Evolutionary conservation across 106 monocot species (phyloP).

Genomic region (Alisma plantagoaquatica): DNA sequence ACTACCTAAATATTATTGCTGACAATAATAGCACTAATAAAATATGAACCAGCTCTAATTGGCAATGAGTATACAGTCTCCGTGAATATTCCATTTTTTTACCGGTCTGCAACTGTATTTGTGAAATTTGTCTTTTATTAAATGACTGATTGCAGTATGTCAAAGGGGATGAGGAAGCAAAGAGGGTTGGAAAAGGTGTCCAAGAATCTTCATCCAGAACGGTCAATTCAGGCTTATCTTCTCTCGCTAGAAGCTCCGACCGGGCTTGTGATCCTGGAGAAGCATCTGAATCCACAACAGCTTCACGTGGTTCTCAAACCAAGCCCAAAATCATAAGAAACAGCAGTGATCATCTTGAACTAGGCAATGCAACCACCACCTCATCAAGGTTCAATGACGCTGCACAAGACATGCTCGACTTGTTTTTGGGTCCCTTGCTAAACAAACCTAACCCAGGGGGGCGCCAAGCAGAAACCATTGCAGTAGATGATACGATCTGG

Average conservation of each 20-base stretch:
- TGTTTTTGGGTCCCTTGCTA: conserved; percentile 53
- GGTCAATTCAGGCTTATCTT: conserved; percentile 5
- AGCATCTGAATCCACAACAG: conserved; percentile 20
- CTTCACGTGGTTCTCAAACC: conserved; percentile 4
- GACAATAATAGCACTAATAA: too few species aligned
- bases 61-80: too few species aligned
- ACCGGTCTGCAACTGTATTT: too few species aligned
- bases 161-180: conserved; percentile 29
- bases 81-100: too few species aligned
- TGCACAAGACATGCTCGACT: conserved; percentile 58
- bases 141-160: conserved; percentile 34
- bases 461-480: too few species aligned
- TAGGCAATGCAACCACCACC: conserved; percentile 7
- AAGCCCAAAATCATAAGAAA: too few species aligned
- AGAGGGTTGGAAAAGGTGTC: background rate
- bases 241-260: background rate
- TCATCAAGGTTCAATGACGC: conserved; percentile 25
- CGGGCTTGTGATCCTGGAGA: conserved; percentile 6
- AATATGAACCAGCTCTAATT: too few species aligned
- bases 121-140: background rate
- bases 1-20: too few species aligned
- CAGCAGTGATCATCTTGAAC: conserved; percentile 5
- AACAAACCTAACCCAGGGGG: too few species aligned
- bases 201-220: conserved; percentile 3
- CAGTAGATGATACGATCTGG: too few species aligned